phyloP scores from a whole-genome alignment of 768 basidiomycete species.

The Dendrothele bispora region DNA sequence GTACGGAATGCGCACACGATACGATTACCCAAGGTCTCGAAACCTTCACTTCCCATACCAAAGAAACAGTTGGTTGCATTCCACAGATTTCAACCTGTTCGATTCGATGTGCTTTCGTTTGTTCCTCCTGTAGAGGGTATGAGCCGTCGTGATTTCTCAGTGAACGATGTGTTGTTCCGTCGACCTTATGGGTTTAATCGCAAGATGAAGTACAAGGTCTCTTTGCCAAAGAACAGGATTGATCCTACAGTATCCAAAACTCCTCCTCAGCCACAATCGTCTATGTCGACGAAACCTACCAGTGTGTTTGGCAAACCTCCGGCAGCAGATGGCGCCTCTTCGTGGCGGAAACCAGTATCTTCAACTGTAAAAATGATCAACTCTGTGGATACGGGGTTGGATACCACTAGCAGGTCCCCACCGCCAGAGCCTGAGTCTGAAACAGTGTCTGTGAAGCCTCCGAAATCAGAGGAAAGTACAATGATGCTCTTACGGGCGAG shows the following conservation, averaged over 20 bases:
- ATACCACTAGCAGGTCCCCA: constrained; percentile 52
- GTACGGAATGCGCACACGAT: constrained; percentile 39
- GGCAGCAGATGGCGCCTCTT: constrained; percentile 8
- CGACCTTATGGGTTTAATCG: constrained; percentile 35
- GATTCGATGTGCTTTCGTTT: constrained; percentile 70
- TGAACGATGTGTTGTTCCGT: constrained; percentile 67
- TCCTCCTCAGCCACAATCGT: not conserved
- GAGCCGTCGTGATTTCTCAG: constrained; percentile 56
- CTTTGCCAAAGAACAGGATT: constrained; percentile 35
- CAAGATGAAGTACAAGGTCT: constrained; percentile 40
- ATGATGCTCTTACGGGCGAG: constrained; percentile 36
- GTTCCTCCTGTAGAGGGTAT: constrained; percentile 70
- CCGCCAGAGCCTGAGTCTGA: constrained; percentile 36
- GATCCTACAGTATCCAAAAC: not conserved
- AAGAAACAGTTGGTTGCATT: constrained; percentile 48
- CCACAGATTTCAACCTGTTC: constrained; percentile 38
- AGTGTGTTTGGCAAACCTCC: constrained; percentile 12
- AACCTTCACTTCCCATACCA: constrained; percentile 41
- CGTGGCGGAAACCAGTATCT: constrained; percentile 11
- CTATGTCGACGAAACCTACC: not conserved
- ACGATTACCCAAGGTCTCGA: constrained; percentile 46
- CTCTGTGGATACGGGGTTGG: constrained; percentile 28
- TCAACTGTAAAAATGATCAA: not conserved
- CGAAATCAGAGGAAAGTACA: not conserved
- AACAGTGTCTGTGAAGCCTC: not conserved